These are phyloP conservation scores for Pyrenula massariospora DNA, from an alignment of 495 filamentous ascomycete species.

Conservation along the genomic window DNA sequence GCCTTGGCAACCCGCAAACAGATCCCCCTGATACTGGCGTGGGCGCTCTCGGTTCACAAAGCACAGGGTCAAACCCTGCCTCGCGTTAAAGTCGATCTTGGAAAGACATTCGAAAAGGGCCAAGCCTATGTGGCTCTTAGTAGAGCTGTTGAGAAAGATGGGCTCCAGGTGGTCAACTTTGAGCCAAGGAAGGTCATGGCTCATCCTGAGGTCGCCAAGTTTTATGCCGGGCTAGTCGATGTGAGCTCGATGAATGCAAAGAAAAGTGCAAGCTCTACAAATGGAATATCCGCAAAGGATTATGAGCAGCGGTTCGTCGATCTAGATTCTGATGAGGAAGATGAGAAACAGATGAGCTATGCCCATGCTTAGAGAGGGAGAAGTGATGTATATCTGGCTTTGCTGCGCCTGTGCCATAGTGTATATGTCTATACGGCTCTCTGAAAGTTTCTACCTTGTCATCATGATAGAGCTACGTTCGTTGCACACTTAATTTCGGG, in stretches of 20 bases:
- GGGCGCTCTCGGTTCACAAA: constrained; percentile 96
- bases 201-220: constrained; percentile 71
- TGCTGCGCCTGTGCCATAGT: neutral
- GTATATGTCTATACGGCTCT: neutral
- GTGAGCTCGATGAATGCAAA: constrained; percentile 19
- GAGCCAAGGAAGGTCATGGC: constrained; percentile 89
- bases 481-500: neutral
- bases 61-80: constrained; percentile 95
- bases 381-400: neutral
- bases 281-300: constrained; percentile 3
- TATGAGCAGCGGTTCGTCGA: constrained; percentile 8
- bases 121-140: constrained; percentile 49
- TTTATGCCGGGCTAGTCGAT: constrained; percentile 70
- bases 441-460: neutral
- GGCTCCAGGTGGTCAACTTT: constrained; percentile 81
- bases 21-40: constrained; percentile 74
- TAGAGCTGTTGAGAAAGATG: constrained; percentile 77
- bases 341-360: constrained; percentile 9
- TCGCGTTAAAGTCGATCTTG: constrained; percentile 87
- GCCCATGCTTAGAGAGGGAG: neutral
- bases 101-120: constrained; percentile 88
- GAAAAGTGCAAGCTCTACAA: constrained; percentile 1
- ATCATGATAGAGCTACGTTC: neutral
- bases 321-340: constrained; percentile 26
- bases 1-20: constrained; percentile 66